Evolutionary conservation across 768 basidiomycete species (phyloP), one percentile per base, ranked within the genome.

Genomic region (Naganishia kalamii): DNA sequence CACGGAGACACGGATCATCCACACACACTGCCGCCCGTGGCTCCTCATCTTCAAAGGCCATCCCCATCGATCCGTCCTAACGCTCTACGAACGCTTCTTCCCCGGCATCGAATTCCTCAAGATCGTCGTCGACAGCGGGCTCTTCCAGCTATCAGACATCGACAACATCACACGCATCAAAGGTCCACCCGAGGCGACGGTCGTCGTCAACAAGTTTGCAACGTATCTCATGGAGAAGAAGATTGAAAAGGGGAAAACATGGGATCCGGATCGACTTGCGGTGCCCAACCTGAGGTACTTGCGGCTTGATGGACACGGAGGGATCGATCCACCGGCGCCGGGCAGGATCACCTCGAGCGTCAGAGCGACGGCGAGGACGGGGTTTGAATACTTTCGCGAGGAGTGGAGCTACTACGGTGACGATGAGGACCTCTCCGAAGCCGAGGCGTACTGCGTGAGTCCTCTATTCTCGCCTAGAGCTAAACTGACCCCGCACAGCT

Each of bases 361-460:
- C 1, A 41, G 27, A 21, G 54, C 54, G 7, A 37, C 37, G 3
- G 35, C 21, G 1, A 37, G 27, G 37, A 37, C 21, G 23, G 54
- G 54, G 13, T 57, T 41, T 27, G 32, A 41, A 23, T 57, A 57
- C 19, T n/a, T 23, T 40, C 33, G 54, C 11, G 21, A 57, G 4
- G 37, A 57, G 37, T 57, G 54, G 54, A 57, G 54, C 25, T 57
- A 57, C 27, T 57, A 57, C 27, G 54, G 54, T n/a, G 54, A 57
- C 11, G 54, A 57, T 17, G 54, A 57, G 6, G 54, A 57, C n/a
- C 37, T 57, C 35, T 23, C 54, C 2, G 11, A 57, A 17, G 54
- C 37, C 23, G 54, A 57, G 54, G 54, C 33, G 21, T 57, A 57
- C 54, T 41, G 23, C 27, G 54, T 57, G 15, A 57, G 54, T 40